Conservation (phyloP, 1,139 yeast species). For the Taphrina confusa region DNA sequence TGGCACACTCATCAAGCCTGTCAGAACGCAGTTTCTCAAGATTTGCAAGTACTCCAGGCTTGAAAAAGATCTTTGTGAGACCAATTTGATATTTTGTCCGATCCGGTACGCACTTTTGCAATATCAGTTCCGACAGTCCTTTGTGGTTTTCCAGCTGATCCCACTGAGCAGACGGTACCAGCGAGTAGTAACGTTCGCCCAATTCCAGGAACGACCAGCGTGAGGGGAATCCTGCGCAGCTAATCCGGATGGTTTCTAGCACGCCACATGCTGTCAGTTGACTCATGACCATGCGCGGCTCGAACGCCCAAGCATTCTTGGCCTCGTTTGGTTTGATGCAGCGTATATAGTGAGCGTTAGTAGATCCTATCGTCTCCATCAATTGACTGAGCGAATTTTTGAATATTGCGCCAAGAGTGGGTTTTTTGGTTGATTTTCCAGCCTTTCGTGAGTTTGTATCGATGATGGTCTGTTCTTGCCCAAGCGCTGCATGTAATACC, state of each 20-base stretch:
- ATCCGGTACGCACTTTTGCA: conserved; percentile 62
- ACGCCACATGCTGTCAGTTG: conserved; percentile 99
- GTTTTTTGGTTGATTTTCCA: conserved; percentile 66
- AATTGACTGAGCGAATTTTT: conserved; percentile 88
- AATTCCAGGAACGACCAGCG: conserved; percentile 95
- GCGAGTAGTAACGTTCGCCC: conserved; percentile 82
- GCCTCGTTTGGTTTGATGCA: conserved; percentile 96
- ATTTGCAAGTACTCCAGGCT: conserved; percentile 89
- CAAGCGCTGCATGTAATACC: conserved; percentile 62
- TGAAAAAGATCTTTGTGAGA: conserved; percentile 81
- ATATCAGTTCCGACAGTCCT: conserved; percentile 62
- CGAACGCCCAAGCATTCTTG: conserved; percentile 94
- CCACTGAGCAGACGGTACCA: conserved; percentile 63
- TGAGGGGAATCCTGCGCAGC: conserved; percentile 98
- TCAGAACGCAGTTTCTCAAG: conserved; percentile 82
- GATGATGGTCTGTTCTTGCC: conserved; percentile 43
- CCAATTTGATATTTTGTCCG: conserved; percentile 75
- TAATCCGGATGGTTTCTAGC: conserved; percentile 89
- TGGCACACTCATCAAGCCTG: conserved; percentile 74
- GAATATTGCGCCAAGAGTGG: conserved; percentile 92
- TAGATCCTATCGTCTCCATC: conserved; percentile 88
- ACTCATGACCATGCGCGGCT: conserved; percentile 89
- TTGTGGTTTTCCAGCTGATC: conserved; percentile 37
- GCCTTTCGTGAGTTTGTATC: conserved; percentile 38
- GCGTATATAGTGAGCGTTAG: conserved; percentile 94